Conservation (phyloP, 768 basidiomycete genomes). For the Tubosaeta brunneosetosa region DNA sequence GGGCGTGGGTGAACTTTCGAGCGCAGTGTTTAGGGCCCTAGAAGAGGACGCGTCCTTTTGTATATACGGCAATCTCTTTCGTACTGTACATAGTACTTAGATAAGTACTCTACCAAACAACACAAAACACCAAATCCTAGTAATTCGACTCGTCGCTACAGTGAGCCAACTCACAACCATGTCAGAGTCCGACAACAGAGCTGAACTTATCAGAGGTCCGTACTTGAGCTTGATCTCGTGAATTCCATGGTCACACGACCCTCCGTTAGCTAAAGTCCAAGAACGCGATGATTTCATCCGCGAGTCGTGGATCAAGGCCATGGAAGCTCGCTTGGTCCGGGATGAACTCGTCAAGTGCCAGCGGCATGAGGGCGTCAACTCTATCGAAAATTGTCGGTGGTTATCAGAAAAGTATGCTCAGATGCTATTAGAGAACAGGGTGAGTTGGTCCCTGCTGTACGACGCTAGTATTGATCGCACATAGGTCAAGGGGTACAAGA, state of each 20-base stretch:
- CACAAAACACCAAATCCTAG: slow-evolving; percentile 5
- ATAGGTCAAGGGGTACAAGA: slow-evolving; percentile 86
- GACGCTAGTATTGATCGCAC: slow-evolving; percentile 3
- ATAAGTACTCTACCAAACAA: slow-evolving; percentile 4
- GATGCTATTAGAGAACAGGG: slow-evolving; percentile 78
- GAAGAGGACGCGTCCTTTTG: too few relatives aligned
- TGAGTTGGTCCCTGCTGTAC: slow-evolving; percentile 34
- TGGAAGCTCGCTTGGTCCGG: slow-evolving; percentile 87
- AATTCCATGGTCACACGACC: too few relatives aligned
- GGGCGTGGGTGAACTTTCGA: too few relatives aligned
- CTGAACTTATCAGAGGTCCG: slow-evolving; percentile 32
- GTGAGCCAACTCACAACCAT: slow-evolving; percentile 11
- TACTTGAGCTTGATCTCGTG: background rate
- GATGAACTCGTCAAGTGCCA: slow-evolving; percentile 90
- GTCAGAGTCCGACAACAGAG: slow-evolving; percentile 33
- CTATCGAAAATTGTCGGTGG: slow-evolving; percentile 85
- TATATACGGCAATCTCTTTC: too few relatives aligned
- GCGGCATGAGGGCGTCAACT: slow-evolving; percentile 85
- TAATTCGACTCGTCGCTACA: background rate
- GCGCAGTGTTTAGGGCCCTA: too few relatives aligned
- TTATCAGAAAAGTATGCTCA: slow-evolving; percentile 74
- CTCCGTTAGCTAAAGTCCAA: slow-evolving; percentile 49
- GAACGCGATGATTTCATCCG: slow-evolving; percentile 73
- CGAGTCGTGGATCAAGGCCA: slow-evolving; percentile 91
- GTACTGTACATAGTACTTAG: too few relatives aligned